phyloP scores from a whole-genome alignment of 176 grass and related monocot genomes.

The Paspalum notatum region DNA sequence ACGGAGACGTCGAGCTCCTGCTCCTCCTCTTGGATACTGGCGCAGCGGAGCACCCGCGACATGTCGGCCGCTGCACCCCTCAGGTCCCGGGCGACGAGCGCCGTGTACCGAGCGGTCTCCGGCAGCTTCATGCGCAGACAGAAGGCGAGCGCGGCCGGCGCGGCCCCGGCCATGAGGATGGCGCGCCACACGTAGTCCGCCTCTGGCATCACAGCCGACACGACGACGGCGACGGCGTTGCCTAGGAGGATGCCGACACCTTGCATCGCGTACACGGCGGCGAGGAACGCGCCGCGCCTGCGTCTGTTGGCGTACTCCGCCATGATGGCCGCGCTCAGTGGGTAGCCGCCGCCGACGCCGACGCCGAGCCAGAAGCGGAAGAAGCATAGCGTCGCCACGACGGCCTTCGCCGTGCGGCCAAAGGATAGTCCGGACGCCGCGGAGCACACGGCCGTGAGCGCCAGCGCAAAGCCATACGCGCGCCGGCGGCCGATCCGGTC shows the following conservation, averaged over 20 bases:
- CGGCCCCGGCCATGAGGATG: neutral
- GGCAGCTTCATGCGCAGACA: neutral
- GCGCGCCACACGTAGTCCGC: neutral
- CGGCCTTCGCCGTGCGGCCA: neutral
- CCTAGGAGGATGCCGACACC: neutral
- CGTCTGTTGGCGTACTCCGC: neutral
- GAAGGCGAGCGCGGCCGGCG: neutral
- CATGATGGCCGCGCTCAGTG: neutral
- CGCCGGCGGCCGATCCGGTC: neutral
- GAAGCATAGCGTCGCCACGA: neutral
- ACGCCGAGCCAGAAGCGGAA: slow-evolving; percentile 6
- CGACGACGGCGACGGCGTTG: neutral
- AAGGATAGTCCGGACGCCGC: neutral
- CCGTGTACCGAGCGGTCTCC: slow-evolving; percentile 53
- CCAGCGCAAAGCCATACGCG: neutral
- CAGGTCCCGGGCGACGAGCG: slow-evolving; percentile 50
- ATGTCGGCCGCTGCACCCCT: slow-evolving; percentile 61
- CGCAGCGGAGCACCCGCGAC: slow-evolving; percentile 33
- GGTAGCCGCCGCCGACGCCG: neutral
- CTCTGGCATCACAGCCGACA: neutral
- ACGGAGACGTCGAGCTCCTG: neutral
- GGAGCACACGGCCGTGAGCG: neutral
- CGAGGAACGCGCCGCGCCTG: neutral
- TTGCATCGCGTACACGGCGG: neutral
- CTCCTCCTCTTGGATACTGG: neutral